phyloP scores from a whole-genome alignment of 2,329 filamentous ascomycete genomes.

The Fusarium burgessii region DNA sequence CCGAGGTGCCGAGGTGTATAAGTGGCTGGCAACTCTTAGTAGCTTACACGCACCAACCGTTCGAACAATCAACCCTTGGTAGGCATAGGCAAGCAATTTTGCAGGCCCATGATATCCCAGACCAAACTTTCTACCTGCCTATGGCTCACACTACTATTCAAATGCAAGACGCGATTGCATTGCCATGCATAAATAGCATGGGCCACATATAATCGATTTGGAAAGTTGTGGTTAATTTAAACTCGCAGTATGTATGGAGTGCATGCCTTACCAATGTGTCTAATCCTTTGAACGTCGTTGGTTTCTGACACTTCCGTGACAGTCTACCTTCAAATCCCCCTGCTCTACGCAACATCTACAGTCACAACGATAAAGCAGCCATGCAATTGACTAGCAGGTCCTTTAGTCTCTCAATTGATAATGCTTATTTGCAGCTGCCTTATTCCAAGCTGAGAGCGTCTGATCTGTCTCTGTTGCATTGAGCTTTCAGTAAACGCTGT shows the following conservation, averaged over 20 bases:
- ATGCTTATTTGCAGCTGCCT: background rate
- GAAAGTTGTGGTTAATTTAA: background rate
- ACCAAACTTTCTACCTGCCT: background rate
- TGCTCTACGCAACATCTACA: background rate
- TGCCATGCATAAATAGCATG: background rate
- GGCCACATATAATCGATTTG: background rate
- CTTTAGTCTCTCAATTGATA: background rate
- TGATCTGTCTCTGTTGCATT: background rate
- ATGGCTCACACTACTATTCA: background rate
- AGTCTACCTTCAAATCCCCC: background rate
- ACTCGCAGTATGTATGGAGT: background rate
- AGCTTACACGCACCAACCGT: conserved; percentile 11
- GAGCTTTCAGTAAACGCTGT: conserved; percentile 5
- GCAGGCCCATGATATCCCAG: background rate
- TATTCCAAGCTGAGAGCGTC: conserved; percentile 7
- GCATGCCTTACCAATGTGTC: background rate
- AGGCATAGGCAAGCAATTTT: conserved; percentile 10
- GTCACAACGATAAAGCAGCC: background rate
- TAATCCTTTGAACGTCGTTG: background rate
- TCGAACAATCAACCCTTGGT: conserved; percentile 12
- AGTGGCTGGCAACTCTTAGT: background rate
- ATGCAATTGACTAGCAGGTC: background rate
- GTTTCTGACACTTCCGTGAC: conserved; percentile 2
- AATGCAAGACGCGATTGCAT: background rate
- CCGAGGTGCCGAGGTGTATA: conserved; percentile 4